Conservation (phyloP, 2,329 filamentous ascomycete species). For the Calonectria hongkongensis region DNA sequence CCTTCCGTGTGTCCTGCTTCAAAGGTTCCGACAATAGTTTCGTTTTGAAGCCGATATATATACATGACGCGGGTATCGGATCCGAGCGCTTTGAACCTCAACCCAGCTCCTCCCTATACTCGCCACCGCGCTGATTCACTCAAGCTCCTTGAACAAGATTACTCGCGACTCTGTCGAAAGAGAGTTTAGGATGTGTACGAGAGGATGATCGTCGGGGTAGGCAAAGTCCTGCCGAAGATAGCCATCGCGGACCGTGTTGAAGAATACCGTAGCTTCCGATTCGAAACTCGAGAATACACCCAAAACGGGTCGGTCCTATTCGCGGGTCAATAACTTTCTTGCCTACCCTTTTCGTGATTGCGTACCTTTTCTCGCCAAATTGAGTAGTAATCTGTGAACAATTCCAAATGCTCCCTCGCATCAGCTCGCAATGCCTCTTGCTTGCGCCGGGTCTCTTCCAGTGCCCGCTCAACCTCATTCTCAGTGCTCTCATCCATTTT, state of each 20-base stretch:
- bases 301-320: slow-evolving; percentile 9
- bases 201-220: slow-evolving; percentile 10
- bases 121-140: not conserved
- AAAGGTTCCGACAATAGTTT: not conserved
- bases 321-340: not conserved
- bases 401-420: slow-evolving; percentile 6
- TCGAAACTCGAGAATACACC: slow-evolving; percentile 9
- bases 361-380: slow-evolving; percentile 22
- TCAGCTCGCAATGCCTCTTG: slow-evolving; percentile 9
- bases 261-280: slow-evolving; percentile 6
- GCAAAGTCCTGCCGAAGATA: slow-evolving; percentile 19
- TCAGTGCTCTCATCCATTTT: not conserved
- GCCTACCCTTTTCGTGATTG: not conserved
- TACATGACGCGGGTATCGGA: slow-evolving; percentile 2
- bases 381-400: slow-evolving; percentile 10
- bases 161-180: slow-evolving; percentile 9
- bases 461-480: not conserved
- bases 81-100: not conserved
- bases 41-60: not conserved
- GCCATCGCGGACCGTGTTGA: slow-evolving; percentile 19
- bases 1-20: not conserved
- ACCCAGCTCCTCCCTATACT: not conserved
- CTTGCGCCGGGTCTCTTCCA: slow-evolving; percentile 9
- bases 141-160: slow-evolving; percentile 12
- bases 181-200: slow-evolving; percentile 18